These are phyloP conservation scores for Allium cepa DNA, from an alignment of 106 monocot species.

Conservation along the genomic window DNA sequence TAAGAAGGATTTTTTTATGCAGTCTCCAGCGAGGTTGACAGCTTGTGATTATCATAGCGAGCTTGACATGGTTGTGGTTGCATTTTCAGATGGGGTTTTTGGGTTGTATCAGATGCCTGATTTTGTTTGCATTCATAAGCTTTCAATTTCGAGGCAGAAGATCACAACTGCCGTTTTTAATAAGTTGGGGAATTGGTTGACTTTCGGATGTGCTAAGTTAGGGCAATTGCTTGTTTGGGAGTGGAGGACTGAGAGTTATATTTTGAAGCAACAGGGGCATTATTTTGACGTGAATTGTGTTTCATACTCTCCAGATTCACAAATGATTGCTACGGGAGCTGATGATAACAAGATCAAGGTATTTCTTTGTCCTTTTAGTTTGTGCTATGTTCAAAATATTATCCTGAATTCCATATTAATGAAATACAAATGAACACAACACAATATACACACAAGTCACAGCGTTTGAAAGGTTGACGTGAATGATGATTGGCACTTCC, in stretches of 20 bases:
- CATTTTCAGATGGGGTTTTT: slow-evolving; percentile 92
- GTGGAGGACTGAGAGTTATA: slow-evolving; percentile 95
- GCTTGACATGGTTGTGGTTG: slow-evolving; percentile 93
- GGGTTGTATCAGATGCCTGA: slow-evolving; percentile 99
- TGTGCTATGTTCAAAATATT: neutral
- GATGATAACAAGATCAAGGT: slow-evolving; percentile 99
- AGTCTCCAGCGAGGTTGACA: slow-evolving; percentile 60
- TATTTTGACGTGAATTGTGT: slow-evolving; percentile 97
- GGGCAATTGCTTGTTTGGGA: slow-evolving; percentile 99
- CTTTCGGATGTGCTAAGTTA: slow-evolving; percentile 93
- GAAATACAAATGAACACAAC: neutral
- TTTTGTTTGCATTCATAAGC: slow-evolving; percentile 86
- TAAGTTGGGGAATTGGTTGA: slow-evolving; percentile 76
- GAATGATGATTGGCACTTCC: too few species aligned
- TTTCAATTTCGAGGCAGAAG: slow-evolving; percentile 91
- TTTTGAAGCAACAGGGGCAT: slow-evolving; percentile 97
- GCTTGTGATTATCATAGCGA: slow-evolving; percentile 93
- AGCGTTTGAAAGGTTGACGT: too few species aligned
- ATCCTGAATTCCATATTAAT: neutral
- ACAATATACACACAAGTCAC: too few species aligned
- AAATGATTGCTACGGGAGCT: slow-evolving; percentile 93
- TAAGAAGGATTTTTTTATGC: slow-evolving; percentile 96
- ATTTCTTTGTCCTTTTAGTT: neutral
- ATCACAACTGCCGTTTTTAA: slow-evolving; percentile 90
- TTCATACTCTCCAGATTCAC: slow-evolving; percentile 85